Percentiles rank a stretch among this genome's conserved stretches.
phyloP scores from a whole-genome alignment of 805 yeast species.

The Hanseniaspora guilliermondii region DNA sequence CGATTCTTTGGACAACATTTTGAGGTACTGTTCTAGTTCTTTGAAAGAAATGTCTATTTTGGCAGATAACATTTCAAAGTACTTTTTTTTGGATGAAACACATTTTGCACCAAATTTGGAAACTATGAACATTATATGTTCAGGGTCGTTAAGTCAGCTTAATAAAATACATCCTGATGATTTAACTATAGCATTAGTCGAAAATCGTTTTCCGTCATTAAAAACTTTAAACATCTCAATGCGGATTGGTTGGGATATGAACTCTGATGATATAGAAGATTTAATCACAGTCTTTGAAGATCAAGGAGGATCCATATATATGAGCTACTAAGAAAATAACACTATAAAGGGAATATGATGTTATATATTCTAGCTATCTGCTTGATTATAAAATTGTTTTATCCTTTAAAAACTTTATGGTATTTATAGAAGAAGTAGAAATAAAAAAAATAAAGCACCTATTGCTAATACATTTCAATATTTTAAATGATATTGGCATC shows the following conservation, averaged over 20 bases:
- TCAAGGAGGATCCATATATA: conserved; percentile 62
- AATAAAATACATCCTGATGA: conserved; percentile 80
- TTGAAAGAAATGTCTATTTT: conserved; percentile 50
- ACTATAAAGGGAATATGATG: no score
- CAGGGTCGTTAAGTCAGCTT: conserved; percentile 77
- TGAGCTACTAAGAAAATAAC: conserved; percentile 31
- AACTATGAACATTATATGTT: conserved; percentile 60
- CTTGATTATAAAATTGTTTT: no score
- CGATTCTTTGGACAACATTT: conserved; percentile 59
- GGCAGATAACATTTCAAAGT: conserved; percentile 59
- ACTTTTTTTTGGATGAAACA: conserved; percentile 38
- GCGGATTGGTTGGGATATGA: conserved; percentile 75
- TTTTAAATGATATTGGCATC: no score
- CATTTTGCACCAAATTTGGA: conserved; percentile 40
- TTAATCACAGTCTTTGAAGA: conserved; percentile 60
- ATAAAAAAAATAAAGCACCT: no score
- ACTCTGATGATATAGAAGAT: conserved; percentile 47
- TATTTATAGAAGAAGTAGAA: no score
- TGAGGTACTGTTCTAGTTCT: conserved; percentile 59
- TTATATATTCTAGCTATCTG: no score
- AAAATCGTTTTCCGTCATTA: conserved; percentile 59
- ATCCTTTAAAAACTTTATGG: no score
- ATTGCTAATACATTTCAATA: no score
- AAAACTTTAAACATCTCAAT: conserved; percentile 54
- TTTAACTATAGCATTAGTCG: conserved; percentile 69